Evolutionary conservation across 2,329 filamentous ascomycete genomes (phyloP).

Genomic region (Cercospora nicotianae): DNA sequence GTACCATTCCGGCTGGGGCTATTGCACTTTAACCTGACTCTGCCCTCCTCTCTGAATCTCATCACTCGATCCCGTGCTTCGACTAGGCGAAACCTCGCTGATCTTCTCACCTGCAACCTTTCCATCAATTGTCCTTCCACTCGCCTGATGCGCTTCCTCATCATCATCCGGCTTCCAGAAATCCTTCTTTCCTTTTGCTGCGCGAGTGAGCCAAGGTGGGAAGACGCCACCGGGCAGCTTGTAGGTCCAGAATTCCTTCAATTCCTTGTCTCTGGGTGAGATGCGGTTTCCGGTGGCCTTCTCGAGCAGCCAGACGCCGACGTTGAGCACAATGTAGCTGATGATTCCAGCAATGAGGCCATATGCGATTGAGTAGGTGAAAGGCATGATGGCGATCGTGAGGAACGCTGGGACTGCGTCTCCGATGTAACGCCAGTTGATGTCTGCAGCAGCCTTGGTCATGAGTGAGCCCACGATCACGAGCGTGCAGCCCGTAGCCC

Average conservation of each 20-base stretch:
- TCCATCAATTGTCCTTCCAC: constrained; percentile 8
- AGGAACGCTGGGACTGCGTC: constrained; percentile 83
- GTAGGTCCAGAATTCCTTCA: constrained; percentile 80
- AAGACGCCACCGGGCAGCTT: constrained; percentile 72
- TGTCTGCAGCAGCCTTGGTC: constrained; percentile 73
- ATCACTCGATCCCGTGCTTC: constrained; percentile 2
- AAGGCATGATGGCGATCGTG: constrained; percentile 82
- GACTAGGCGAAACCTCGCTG: constrained; percentile 4
- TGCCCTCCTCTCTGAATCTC: background rate
- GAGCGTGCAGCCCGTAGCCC: constrained; percentile 86
- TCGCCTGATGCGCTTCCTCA: constrained; percentile 12
- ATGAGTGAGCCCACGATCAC: constrained; percentile 87
- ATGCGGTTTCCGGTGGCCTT: constrained; percentile 67
- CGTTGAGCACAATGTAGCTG: constrained; percentile 75
- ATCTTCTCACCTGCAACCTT: background rate
- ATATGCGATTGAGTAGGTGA: constrained; percentile 85
- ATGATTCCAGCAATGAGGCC: constrained; percentile 79
- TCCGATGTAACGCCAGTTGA: constrained; percentile 86
- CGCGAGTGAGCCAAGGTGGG: constrained; percentile 69
- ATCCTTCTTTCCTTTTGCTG: constrained; percentile 66
- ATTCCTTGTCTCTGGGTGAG: constrained; percentile 70
- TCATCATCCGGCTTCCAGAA: constrained; percentile 60
- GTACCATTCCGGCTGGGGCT: background rate
- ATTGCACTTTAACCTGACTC: constrained; percentile 7
- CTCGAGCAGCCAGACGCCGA: constrained; percentile 67